These are phyloP conservation scores for Pistacia atlantica DNA, from an alignment of 345 rosid genomes.

Conservation along the genomic window DNA sequence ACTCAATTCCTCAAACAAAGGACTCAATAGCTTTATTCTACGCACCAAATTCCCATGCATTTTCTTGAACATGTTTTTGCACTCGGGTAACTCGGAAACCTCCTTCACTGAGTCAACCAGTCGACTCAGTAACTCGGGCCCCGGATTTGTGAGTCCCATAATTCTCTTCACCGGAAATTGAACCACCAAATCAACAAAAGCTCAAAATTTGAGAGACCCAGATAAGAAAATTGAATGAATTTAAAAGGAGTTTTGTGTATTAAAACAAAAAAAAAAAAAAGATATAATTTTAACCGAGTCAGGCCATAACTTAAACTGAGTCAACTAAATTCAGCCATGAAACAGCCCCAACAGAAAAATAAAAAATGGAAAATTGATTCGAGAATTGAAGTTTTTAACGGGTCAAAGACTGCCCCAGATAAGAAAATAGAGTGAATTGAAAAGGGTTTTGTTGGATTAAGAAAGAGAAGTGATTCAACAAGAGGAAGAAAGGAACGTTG, in stretches of 20 bases:
- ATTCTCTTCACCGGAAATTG: conserved; percentile 23
- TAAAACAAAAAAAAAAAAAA: background rate
- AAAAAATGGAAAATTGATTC: background rate
- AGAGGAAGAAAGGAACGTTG: background rate
- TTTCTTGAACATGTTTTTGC: conserved; percentile 55
- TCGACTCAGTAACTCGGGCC: conserved; percentile 44
- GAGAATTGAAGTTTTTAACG: conserved; percentile 4
- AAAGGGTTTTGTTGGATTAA: conserved; percentile 15
- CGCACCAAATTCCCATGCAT: conserved; percentile 83
- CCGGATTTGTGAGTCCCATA: conserved; percentile 40
- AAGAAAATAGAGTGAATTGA: conserved; percentile 2
- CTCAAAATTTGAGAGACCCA: conserved; percentile 9
- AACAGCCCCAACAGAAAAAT: background rate
- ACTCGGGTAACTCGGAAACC: conserved; percentile 66
- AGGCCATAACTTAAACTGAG: background rate
- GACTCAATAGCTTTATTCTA: conserved; percentile 89
- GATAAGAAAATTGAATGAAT: conserved; percentile 4
- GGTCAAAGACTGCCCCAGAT: conserved; percentile 24
- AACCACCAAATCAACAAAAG: background rate
- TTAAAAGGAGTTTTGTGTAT: background rate
- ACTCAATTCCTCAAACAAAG: conserved; percentile 87
- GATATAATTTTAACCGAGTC: background rate
- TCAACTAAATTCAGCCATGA: conserved; percentile 12
- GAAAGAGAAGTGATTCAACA: background rate
- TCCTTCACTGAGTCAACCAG: conserved; percentile 63